phyloP scores from a whole-genome alignment of 306 rosid genomes.

The Ormosia semicastrata region DNA sequence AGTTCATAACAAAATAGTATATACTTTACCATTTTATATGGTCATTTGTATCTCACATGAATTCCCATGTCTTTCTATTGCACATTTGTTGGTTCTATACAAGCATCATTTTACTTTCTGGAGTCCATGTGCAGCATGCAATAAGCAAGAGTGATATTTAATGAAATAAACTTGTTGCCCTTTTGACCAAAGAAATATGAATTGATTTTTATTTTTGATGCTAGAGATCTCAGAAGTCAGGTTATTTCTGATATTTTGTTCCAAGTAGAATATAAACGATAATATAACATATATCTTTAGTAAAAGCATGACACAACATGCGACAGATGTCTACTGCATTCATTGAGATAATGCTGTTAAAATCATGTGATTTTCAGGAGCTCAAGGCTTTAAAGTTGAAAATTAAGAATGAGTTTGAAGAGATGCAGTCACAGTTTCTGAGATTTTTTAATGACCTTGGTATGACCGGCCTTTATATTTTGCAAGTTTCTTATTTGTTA shows the following conservation, averaged over 20 bases:
- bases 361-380: slow-evolving; percentile 49
- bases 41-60: neutral
- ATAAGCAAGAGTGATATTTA: neutral
- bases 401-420: slow-evolving; percentile 64
- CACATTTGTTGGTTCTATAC: neutral
- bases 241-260: neutral
- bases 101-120: neutral
- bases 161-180: neutral
- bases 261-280: neutral
- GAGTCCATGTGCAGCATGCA: neutral
- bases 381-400: slow-evolving; percentile 63
- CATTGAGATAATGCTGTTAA: neutral
- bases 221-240: neutral
- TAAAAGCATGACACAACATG: neutral
- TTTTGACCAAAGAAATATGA: neutral
- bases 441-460: slow-evolving; percentile 65
- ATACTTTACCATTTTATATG: neutral
- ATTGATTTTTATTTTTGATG: neutral
- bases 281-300: neutral
- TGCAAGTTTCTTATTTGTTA: slow-evolving; percentile 3
- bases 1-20: neutral
- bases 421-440: slow-evolving; percentile 64
- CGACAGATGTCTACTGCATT: neutral
- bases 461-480: slow-evolving; percentile 33
- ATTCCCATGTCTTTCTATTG: neutral